Percentiles rank a stretch among this genome's conserved stretches.
phyloP scores from a whole-genome alignment of 2,329 filamentous ascomycete species.

The Gaeumannomyces tritici region DNA sequence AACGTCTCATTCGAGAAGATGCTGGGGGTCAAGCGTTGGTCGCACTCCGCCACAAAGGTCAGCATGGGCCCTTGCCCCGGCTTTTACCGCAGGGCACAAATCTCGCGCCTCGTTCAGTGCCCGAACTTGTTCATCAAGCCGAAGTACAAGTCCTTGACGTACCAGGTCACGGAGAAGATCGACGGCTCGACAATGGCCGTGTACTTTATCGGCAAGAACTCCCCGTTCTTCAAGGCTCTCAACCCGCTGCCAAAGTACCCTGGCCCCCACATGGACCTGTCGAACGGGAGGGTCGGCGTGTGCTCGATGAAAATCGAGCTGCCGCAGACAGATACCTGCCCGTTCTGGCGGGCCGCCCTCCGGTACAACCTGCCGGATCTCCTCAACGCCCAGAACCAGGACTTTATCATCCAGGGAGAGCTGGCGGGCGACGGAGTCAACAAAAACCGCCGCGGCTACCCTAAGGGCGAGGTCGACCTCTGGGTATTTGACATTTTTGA shows the following conservation, averaged over 20 bases:
- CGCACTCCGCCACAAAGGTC: neutral
- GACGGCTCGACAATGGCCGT: conserved; percentile 27
- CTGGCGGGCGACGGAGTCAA: conserved; percentile 18
- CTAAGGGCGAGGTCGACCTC: conserved; percentile 10
- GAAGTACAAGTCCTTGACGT: conserved; percentile 16
- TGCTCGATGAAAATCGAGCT: conserved; percentile 19
- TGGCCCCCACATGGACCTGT: conserved; percentile 7
- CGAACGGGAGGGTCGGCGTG: conserved; percentile 20
- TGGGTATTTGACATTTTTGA: conserved; percentile 13
- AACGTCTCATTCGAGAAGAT: conserved; percentile 3
- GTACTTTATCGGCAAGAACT: conserved; percentile 22
- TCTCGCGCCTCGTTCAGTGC: conserved; percentile 17
- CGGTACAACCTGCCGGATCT: conserved; percentile 12
- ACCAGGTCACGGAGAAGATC: conserved; percentile 28
- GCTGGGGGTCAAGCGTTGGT: neutral
- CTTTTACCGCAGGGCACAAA: conserved; percentile 15
- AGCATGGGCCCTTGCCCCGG: conserved; percentile 8
- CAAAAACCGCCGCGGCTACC: conserved; percentile 18
- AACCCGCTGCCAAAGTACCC: conserved; percentile 4
- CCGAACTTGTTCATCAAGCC: conserved; percentile 16
- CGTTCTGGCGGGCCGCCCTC: conserved; percentile 16
- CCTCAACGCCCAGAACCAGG: conserved; percentile 11
- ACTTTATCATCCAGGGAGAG: conserved; percentile 21
- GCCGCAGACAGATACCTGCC: conserved; percentile 7
- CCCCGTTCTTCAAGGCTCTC: conserved; percentile 8